Evolutionary conservation across 2,329 filamentous ascomycete species (phyloP).

Genomic region (Aspergillus melleus): DNA sequence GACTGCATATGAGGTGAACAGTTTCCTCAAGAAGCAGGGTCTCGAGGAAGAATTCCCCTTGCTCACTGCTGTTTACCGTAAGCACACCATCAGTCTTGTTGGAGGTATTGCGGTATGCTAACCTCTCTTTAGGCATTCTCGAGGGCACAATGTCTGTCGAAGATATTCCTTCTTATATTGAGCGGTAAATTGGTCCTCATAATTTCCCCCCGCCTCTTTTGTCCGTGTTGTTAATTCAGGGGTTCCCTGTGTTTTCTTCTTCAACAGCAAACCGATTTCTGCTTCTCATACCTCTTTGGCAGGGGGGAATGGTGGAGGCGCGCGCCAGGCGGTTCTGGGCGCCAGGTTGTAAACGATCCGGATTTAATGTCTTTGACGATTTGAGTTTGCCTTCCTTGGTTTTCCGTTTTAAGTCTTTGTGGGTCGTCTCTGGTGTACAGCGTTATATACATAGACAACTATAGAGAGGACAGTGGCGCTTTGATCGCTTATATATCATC

Average conservation of each 20-base stretch:
- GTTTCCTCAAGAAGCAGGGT: constrained; percentile 76
- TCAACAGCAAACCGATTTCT: constrained; percentile 19
- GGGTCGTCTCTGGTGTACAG: constrained; percentile 5
- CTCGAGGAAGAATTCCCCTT: constrained; percentile 83
- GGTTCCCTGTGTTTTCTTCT: constrained; percentile 12
- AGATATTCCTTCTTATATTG: constrained; percentile 73
- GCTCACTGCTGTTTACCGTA: constrained; percentile 80
- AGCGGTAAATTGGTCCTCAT: constrained; percentile 36
- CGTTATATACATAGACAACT: constrained; percentile 14
- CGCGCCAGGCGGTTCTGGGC: constrained; percentile 12
- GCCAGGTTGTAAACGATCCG: constrained; percentile 18
- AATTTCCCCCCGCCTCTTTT: constrained; percentile 7
- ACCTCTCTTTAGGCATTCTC: constrained; percentile 61
- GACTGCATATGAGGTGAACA: constrained; percentile 88
- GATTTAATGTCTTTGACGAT: not conserved
- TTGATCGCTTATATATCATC: not conserved
- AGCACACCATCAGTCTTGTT: constrained; percentile 24
- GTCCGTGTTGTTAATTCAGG: constrained; percentile 20
- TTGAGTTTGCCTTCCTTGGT: constrained; percentile 4
- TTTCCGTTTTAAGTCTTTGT: constrained; percentile 7
- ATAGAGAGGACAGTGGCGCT: constrained; percentile 11
- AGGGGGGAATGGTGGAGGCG: constrained; percentile 9
- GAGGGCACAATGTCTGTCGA: constrained; percentile 74
- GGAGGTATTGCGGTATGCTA: constrained; percentile 16
- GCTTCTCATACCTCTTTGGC: constrained; percentile 8